These are phyloP conservation scores for Cladosporium sp. DNA, from an alignment of 2,329 filamentous ascomycete genomes.

Conservation along the genomic window DNA sequence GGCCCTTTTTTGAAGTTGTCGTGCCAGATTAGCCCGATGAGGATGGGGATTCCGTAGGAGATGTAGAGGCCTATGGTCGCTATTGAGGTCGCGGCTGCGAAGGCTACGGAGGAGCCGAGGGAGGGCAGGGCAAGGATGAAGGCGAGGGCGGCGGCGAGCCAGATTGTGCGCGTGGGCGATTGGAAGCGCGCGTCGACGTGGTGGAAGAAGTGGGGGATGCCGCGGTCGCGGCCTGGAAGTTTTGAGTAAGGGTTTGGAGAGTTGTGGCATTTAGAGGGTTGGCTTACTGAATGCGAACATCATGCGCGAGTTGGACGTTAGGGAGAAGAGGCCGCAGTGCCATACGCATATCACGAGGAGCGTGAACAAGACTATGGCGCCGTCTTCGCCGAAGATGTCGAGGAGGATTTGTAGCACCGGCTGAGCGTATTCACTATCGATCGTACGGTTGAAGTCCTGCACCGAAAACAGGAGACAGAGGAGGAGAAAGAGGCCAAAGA, in stretches of 20 bases:
- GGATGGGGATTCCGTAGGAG: conserved; percentile 54
- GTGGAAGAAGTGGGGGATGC: conserved; percentile 52
- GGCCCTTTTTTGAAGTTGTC: conserved; percentile 51
- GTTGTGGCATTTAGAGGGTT: not conserved
- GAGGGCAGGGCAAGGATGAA: conserved; percentile 54
- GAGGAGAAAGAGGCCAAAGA: conserved; percentile 58
- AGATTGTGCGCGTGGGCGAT: conserved; percentile 50
- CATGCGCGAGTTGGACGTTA: conserved; percentile 56
- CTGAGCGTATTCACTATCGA: conserved; percentile 45
- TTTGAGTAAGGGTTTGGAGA: too few species aligned
- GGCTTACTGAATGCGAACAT: conserved; percentile 50
- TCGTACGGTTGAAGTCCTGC: conserved; percentile 50
- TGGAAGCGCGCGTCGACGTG: conserved; percentile 48
- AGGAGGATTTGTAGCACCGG: conserved; percentile 56
- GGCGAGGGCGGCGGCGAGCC: conserved; percentile 50
- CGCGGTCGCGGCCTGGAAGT: conserved; percentile 44
- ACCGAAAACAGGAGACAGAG: conserved; percentile 55
- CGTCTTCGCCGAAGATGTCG: conserved; percentile 52
- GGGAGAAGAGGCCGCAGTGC: conserved; percentile 56
- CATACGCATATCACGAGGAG: conserved; percentile 57
- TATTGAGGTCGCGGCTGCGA: conserved; percentile 55
- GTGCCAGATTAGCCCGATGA: conserved; percentile 51
- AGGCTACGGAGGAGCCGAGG: conserved; percentile 52
- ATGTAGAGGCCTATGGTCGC: conserved; percentile 57
- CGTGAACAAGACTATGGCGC: conserved; percentile 52